A percentile compares a stretch with the other conserved stretches of the same genome.
Evolutionary conservation across 306 rosid species (phyloP).

Genomic region (Psophocarpus tetragonolobus): DNA sequence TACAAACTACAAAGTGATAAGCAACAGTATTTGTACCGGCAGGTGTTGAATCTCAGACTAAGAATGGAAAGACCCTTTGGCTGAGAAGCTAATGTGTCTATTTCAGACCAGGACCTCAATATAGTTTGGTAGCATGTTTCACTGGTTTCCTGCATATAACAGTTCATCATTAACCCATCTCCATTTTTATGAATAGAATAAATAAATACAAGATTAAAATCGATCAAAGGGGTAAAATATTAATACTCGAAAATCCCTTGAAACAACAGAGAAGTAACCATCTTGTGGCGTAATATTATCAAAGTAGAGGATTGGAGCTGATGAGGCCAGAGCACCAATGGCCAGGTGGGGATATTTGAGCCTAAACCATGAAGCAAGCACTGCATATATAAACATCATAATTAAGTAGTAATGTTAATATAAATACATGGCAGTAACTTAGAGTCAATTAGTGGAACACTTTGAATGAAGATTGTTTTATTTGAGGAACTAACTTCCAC

Average conservation of each 20-base stretch:
- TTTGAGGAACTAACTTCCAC: conserved; percentile 69
- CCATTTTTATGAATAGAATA: background rate
- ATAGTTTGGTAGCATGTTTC: conserved; percentile 67
- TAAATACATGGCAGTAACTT: background rate
- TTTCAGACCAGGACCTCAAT: conserved; percentile 61
- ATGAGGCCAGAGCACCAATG: conserved; percentile 80
- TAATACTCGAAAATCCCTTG: conserved; percentile 72
- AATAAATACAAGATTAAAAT: background rate
- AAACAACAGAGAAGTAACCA: conserved; percentile 57
- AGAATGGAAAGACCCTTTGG: conserved; percentile 58
- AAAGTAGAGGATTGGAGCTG: conserved; percentile 79
- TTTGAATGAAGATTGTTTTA: background rate
- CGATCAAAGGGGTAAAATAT: too few relatives aligned
- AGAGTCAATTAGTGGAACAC: background rate
- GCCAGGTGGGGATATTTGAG: conserved; percentile 81
- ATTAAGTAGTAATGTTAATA: too few relatives aligned
- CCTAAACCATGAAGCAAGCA: conserved; percentile 90
- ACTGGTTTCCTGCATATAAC: conserved; percentile 55
- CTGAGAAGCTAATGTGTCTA: conserved; percentile 50
- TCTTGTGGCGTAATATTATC: conserved; percentile 52
- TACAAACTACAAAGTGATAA: background rate
- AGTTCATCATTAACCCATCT: background rate
- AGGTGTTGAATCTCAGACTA: conserved; percentile 56
- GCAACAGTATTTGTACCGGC: conserved; percentile 33
- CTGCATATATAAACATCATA: conserved; percentile 38